Evolutionary conservation across 306 rosid genomes (phyloP).

Genomic region (Begonia loranthoides): DNA sequence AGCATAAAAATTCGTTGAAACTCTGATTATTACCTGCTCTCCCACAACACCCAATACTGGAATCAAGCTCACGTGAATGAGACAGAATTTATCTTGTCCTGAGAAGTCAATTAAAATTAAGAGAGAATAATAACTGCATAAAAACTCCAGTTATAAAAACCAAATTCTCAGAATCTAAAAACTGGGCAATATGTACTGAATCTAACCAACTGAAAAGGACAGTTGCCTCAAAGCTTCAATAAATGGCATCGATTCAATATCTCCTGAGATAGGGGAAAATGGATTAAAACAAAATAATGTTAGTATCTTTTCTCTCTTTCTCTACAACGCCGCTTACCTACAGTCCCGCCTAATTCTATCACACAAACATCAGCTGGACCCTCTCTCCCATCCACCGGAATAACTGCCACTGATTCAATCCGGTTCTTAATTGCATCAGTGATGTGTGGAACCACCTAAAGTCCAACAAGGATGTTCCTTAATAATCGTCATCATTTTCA

Average conservation of each 20-base stretch:
- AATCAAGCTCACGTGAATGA: conserved; percentile 93
- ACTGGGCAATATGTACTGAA: background rate
- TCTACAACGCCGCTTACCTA: conserved; percentile 37
- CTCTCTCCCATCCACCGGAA: conserved; percentile 79
- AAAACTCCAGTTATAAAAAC: too few relatives aligned
- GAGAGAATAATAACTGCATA: background rate
- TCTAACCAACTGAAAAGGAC: conserved; percentile 86
- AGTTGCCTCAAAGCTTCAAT: conserved; percentile 84
- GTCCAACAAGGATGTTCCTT: conserved; percentile 8
- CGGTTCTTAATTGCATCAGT: conserved; percentile 83
- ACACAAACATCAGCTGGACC: conserved; percentile 96
- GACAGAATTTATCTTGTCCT: conserved; percentile 93
- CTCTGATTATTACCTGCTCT: conserved; percentile 63
- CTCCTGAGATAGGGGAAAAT: conserved; percentile 36
- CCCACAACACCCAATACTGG: conserved; percentile 96
- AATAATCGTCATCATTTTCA: background rate
- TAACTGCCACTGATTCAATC: conserved; percentile 66
- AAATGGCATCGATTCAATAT: conserved; percentile 98
- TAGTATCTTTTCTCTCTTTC: background rate
- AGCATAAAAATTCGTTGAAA: background rate
- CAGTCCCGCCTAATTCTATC: conserved; percentile 96
- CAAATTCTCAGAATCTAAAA: too few relatives aligned
- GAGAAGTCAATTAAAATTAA: conserved; percentile 22
- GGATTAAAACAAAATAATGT: background rate
- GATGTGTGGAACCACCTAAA: conserved; percentile 95